phyloP scores from a whole-genome alignment of 2,329 filamentous ascomycete species.

The Aspergillus sp. region DNA sequence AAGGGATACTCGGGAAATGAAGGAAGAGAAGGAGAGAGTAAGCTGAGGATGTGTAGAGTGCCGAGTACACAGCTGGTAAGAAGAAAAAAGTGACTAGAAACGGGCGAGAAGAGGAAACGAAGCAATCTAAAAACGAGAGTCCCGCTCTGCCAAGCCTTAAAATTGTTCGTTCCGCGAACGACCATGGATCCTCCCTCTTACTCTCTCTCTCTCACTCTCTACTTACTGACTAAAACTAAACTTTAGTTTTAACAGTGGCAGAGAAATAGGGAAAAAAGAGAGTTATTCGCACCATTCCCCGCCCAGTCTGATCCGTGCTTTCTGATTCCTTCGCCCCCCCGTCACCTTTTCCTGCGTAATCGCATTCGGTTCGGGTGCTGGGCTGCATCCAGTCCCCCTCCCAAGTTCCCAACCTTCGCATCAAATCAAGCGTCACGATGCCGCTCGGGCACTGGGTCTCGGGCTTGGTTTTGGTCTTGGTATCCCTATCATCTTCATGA shows the following conservation, averaged over 20 bases:
- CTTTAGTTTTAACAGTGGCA: no score
- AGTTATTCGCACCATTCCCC: conserved; percentile 10
- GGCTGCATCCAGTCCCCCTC: neutral
- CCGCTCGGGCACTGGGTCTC: conserved; percentile 15
- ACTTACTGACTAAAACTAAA: no score
- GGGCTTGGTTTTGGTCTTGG: conserved; percentile 21
- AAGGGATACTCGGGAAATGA: no score
- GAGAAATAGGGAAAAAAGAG: no score
- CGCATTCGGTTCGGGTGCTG: neutral
- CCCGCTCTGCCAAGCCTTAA: conserved; percentile 20
- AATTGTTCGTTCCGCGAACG: conserved; percentile 20
- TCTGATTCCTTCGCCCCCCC: conserved; percentile 6
- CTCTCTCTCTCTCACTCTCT: no score
- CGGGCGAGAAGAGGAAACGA: neutral
- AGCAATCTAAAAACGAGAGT: neutral
- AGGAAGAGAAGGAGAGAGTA: no score
- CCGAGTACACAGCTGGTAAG: no score
- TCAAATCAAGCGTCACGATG: conserved; percentile 13
- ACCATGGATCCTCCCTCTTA: conserved; percentile 1
- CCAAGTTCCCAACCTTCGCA: neutral
- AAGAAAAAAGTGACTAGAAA: no score
- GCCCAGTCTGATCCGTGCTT: neutral
- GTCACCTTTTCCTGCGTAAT: neutral
- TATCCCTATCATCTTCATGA: conserved; percentile 10
- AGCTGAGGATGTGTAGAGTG: no score